Base-by-base conservation (phyloP, 345 rosid species). In the Citrus cavaleriei region DNA sequence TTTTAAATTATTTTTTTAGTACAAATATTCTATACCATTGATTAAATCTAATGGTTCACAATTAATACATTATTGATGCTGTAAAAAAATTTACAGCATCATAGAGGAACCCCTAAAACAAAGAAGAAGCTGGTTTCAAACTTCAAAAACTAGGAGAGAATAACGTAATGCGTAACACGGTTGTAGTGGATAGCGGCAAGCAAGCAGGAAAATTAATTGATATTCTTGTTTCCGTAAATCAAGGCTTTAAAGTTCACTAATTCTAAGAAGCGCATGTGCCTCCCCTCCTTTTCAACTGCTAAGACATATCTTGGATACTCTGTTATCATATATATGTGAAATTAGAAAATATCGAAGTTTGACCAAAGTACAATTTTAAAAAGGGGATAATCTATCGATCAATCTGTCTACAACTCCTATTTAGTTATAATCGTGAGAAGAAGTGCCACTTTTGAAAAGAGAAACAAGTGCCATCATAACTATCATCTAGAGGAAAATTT, bases 171-270 rank as follows among this genome's bases (percentile, higher is more conserved):
- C 0, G 62, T 59, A 21, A 21, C 14, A 34, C 60, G 83, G 84
- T 37, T 38, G 40, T 66, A 71, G 64, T 16, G 58, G 64, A 55
- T 70, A 55, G 40, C 77, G 74, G 71, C 25, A 46, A 63, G 78
- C 63, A 60, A 32, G 55, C 35, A 72, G 51, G 51, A 46, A 46
- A 13, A 46, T 46, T 3, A 61, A 59, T 58, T 5, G 46, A 28
- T 51, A 38, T 72, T 79, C 78, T 49, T 22, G 25, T 63, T 46
- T 28, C 55, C 77, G 30, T 51, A 64, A 21, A 30, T 73, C 73
- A 66, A 37, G 78, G 79, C 80, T 81, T 79, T 77, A 81, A 71
- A 78, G 73, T 82, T 79, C 77, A 75, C 18, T 10, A 9, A 12
- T 46, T 54, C 7, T 10, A 35, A 49, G 19, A 35, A 49, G 19